These are phyloP conservation scores for Casaregolazyma suthepensis DNA, from an alignment of 1,139 yeast species.

Conservation along the genomic window DNA sequence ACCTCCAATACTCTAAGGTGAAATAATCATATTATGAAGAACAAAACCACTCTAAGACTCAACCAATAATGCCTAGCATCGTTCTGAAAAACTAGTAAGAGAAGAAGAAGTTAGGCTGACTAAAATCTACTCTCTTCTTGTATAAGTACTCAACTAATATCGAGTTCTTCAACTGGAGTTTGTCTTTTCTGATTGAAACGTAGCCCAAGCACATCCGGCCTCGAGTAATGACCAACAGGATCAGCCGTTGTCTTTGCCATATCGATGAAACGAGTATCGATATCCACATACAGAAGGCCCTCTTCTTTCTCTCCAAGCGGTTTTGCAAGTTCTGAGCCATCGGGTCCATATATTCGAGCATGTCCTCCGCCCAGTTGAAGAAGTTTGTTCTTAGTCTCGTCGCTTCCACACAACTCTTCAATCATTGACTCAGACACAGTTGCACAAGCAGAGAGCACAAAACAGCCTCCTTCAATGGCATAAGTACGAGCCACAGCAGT, in stretches of 20 bases:
- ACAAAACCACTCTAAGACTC: too few relatives aligned
- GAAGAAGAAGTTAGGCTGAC: too few relatives aligned
- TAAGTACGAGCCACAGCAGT: slow-evolving; percentile 11
- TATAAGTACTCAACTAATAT: background rate
- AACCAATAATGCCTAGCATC: too few relatives aligned
- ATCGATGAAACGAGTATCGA: slow-evolving; percentile 32
- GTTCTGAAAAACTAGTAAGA: background rate
- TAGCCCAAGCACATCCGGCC: slow-evolving; percentile 35
- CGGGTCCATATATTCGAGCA: slow-evolving; percentile 32
- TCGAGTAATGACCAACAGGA: slow-evolving; percentile 37
- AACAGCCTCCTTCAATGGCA: slow-evolving; percentile 12
- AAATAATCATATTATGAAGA: too few relatives aligned
- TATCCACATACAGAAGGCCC: slow-evolving; percentile 35
- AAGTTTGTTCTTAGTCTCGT: background rate
- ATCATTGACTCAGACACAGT: slow-evolving; percentile 30
- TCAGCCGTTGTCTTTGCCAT: slow-evolving; percentile 38
- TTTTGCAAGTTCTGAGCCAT: slow-evolving; percentile 39
- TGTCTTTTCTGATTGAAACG: slow-evolving; percentile 4
- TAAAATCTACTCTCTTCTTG: too few relatives aligned
- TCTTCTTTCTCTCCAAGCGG: slow-evolving; percentile 33
- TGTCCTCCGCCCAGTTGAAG: background rate
- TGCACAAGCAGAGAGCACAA: slow-evolving; percentile 11
- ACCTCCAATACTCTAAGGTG: too few relatives aligned
- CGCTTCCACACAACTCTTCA: slow-evolving; percentile 28
- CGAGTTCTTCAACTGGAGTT: background rate